Evolutionary conservation across 768 basidiomycete genomes (phyloP).

Genomic region (Pleurotus cornucopiae): DNA sequence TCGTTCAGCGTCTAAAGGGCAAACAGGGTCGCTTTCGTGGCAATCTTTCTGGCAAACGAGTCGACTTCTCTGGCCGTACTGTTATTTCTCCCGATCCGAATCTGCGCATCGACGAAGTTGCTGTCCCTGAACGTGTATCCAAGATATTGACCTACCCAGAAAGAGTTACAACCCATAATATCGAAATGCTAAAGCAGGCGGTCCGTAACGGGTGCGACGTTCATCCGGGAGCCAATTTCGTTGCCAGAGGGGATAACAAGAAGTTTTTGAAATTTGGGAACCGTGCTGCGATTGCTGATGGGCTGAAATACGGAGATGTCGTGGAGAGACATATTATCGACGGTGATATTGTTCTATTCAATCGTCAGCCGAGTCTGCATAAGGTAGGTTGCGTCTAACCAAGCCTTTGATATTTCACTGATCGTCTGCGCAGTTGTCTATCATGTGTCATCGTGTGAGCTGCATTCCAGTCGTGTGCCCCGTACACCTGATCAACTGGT

Average conservation of each 20-base stretch:
- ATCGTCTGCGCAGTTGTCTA: conserved; percentile 67
- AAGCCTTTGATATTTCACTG: conserved; percentile 1
- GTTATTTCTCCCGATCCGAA: conserved; percentile 99
- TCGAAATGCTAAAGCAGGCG: conserved; percentile 68
- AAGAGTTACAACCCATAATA: conserved; percentile 88
- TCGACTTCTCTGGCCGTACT: conserved; percentile 96
- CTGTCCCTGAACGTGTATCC: conserved; percentile 92
- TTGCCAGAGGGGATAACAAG: conserved; percentile 79
- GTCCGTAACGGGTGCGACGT: conserved; percentile 85
- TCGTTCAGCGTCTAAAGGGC: conserved; percentile 96
- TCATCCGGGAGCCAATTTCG: conserved; percentile 96
- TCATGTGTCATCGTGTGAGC: conserved; percentile 93
- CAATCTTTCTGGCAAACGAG: conserved; percentile 97
- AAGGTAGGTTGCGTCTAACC: conserved; percentile 46
- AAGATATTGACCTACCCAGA: conserved; percentile 96
- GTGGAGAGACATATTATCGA: conserved; percentile 95
- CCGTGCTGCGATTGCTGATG: conserved; percentile 73
- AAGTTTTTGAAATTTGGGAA: conserved; percentile 90
- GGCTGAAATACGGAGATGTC: conserved; percentile 80
- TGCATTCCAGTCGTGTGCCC: not conserved
- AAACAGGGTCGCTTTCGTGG: conserved; percentile 99
- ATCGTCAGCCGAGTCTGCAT: conserved; percentile 97
- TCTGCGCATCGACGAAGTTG: conserved; percentile 96
- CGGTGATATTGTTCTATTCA: conserved; percentile 96
- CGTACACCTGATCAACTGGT: not conserved